A percentile compares a stretch with the other conserved stretches of the same genome.
Evolutionary conservation across 352 stramenopile species (phyloP).

Genomic region (Pseudoperonospora humuli): DNA sequence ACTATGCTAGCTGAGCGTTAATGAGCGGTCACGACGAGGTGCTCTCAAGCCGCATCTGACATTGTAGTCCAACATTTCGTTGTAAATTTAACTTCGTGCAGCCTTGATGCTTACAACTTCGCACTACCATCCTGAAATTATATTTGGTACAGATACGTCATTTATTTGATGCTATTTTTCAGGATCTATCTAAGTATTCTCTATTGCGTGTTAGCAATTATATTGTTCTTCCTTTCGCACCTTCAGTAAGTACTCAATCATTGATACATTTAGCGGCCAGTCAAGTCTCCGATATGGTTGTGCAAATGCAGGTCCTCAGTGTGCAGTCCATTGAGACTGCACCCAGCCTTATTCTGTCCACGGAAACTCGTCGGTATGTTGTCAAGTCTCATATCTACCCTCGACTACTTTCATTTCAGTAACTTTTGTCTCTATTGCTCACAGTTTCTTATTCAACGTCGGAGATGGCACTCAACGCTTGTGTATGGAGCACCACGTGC

Average conservation of each 20-base stretch:
- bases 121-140: too few species aligned
- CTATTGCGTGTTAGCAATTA: too few species aligned
- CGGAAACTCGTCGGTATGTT: slow-evolving; percentile 46
- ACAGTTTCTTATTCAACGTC: slow-evolving; percentile 87
- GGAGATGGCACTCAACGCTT: slow-evolving; percentile 84
- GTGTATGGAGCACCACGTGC: slow-evolving; percentile 89
- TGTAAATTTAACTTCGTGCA: too few species aligned
- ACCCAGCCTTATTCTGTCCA: slow-evolving; percentile 62
- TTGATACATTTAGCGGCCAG: not conserved
- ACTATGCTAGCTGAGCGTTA: too few species aligned
- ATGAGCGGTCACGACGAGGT: too few species aligned
- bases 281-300: slow-evolving; percentile 41
- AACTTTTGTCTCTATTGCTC: slow-evolving; percentile 1
- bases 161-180: too few species aligned
- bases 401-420: slow-evolving; percentile 1
- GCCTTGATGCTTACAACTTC: too few species aligned
- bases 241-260: slow-evolving; percentile 1
- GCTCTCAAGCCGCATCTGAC: too few species aligned
- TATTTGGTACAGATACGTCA: too few species aligned
- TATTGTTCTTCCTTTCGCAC: too few species aligned
- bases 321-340: slow-evolving; percentile 67
- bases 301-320: slow-evolving; percentile 71
- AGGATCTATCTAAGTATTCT: too few species aligned
- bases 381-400: not conserved
- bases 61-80: too few species aligned